phyloP scores from a whole-genome alignment of 2,329 filamentous ascomycete species.

The Elsinoe ampelina region DNA sequence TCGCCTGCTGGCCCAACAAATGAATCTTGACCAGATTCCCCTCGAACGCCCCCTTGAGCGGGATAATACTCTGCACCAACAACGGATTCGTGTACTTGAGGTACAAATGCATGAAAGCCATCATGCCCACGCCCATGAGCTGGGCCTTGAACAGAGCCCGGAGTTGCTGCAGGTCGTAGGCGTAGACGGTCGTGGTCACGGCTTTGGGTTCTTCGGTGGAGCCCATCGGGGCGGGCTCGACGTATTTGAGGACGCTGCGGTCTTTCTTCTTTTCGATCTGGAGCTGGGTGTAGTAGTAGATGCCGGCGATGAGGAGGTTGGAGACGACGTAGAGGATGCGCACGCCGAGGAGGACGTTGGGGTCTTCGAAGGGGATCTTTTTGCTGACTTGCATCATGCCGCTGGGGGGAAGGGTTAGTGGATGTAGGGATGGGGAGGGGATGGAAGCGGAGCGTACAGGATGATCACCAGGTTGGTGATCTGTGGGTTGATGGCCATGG shows the following conservation, averaged over 20 bases:
- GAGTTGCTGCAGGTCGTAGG: constrained; percentile 84
- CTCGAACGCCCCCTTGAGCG: constrained; percentile 91
- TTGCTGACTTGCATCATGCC: constrained; percentile 98
- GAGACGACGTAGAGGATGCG: constrained; percentile 57
- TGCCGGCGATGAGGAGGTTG: constrained; percentile 70
- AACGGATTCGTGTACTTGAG: constrained; percentile 99
- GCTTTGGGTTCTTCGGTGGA: constrained; percentile 91
- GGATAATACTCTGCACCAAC: constrained; percentile 96
- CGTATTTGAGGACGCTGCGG: constrained; percentile 95
- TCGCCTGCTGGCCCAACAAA: constrained; percentile 74
- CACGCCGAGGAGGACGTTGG: constrained; percentile 55
- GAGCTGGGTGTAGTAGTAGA: constrained; percentile 78
- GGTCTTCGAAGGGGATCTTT: constrained; percentile 88
- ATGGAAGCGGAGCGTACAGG: constrained; percentile 37
- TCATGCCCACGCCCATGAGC: constrained; percentile 95
- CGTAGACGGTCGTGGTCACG: constrained; percentile 90
- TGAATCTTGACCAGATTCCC: constrained; percentile 95
- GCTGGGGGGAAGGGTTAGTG: constrained; percentile 16
- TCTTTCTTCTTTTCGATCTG: constrained; percentile 97
- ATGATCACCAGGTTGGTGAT: constrained; percentile 83
- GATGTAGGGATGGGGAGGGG: not conserved
- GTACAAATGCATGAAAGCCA: constrained; percentile 97
- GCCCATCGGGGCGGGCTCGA: constrained; percentile 89
- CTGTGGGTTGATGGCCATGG: constrained; percentile 19
- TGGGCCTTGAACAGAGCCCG: constrained; percentile 79